Percentiles rank a stretch among this genome's conserved stretches.
Conservation (phyloP, 75 land plant species). For the Sequoiadendron giganteum region DNA sequence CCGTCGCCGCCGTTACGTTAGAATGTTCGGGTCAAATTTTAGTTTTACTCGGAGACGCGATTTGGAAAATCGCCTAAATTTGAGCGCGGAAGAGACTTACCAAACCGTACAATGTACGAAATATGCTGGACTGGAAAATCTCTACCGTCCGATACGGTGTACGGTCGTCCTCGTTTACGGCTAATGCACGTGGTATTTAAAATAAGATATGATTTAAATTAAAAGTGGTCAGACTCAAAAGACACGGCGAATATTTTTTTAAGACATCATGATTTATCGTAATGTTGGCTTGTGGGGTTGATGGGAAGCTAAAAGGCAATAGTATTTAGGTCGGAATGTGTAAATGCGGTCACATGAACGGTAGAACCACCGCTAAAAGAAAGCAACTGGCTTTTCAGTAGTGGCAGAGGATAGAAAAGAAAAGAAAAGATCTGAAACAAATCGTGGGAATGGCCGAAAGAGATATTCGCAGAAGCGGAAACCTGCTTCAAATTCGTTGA, state of each 20-base stretch:
- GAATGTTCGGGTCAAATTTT: no score
- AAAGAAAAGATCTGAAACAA: background rate
- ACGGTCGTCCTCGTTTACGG: background rate
- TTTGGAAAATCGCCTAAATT: no score
- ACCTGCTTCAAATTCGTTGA: background rate
- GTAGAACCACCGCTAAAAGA: background rate
- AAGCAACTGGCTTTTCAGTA: background rate
- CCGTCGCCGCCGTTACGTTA: no score
- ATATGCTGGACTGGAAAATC: background rate
- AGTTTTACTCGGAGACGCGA: no score
- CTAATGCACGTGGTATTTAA: background rate
- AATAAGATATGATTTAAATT: background rate
- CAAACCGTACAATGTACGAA: background rate
- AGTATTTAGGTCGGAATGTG: background rate
- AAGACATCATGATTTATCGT: background rate
- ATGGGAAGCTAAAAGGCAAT: background rate
- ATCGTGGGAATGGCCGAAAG: background rate
- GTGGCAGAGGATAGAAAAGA: background rate
- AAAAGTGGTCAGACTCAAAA: no score
- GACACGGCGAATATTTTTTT: background rate
- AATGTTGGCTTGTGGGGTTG: background rate
- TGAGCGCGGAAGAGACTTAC: background rate
- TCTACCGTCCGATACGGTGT: background rate
- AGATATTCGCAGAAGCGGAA: background rate
- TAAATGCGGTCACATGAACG: background rate